These are phyloP conservation scores for Salix caprea DNA, from an alignment of 345 rosid genomes.

Conservation along the genomic window DNA sequence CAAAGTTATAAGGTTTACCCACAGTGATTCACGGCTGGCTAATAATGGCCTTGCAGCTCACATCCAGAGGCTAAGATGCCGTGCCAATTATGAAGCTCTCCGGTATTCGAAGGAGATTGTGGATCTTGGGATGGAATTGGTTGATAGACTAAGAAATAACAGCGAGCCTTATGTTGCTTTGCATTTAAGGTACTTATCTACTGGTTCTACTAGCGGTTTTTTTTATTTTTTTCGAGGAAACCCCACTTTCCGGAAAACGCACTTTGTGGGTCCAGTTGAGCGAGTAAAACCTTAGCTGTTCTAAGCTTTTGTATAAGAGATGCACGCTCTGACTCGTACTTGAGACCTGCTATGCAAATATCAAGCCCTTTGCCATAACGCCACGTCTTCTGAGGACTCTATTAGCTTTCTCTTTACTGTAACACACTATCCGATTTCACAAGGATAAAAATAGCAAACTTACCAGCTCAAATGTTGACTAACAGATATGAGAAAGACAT, in stretches of 20 bases:
- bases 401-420: not conserved
- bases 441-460: not conserved
- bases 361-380: too few species aligned
- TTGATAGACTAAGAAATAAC: slow-evolving; percentile 61
- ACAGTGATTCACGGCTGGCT: slow-evolving; percentile 83
- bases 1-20: slow-evolving; percentile 85
- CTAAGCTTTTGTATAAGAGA: too few species aligned
- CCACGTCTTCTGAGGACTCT: too few species aligned
- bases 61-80: slow-evolving; percentile 81
- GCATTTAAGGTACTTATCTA: slow-evolving; percentile 61
- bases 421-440: not conserved
- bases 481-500: slow-evolving; percentile 96
- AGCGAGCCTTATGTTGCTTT: slow-evolving; percentile 77
- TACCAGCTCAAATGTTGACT: slow-evolving; percentile 5
- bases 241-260: fast-evolving
- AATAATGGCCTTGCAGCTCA: slow-evolving; percentile 79
- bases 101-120: slow-evolving; percentile 59
- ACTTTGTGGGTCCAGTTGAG: too few species aligned
- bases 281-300: too few species aligned
- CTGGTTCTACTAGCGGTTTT: not conserved
- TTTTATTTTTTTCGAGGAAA: too few species aligned
- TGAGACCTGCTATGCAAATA: too few species aligned
- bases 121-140: slow-evolving; percentile 62
- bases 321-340: too few species aligned
- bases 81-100: slow-evolving; percentile 88